phyloP scores from a whole-genome alignment of 768 basidiomycete species.

The Russula brevipes region DNA sequence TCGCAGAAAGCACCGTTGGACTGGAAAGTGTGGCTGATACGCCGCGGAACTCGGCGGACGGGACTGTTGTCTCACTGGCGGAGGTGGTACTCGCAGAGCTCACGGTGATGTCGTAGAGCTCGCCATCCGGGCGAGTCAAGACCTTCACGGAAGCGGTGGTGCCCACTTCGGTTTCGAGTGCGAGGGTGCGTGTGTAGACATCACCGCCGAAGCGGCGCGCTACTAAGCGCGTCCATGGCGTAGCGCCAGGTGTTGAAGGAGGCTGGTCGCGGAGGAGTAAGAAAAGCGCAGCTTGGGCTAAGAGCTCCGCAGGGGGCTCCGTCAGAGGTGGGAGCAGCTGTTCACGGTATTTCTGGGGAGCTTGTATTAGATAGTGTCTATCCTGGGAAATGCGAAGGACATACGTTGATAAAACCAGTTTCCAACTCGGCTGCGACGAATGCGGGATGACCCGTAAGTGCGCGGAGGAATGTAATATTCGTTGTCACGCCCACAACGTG shows the following conservation, averaged over 20 bases:
- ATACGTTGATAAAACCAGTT: constrained; percentile 85
- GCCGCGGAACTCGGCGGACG: constrained; percentile 36
- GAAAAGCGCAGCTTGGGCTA: constrained; percentile 79
- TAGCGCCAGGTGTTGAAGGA: constrained; percentile 27
- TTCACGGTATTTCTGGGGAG: constrained; percentile 67
- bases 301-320: constrained; percentile 53
- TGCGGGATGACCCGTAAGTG: constrained; percentile 67
- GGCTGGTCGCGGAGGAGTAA: constrained; percentile 60
- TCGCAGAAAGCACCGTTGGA: constrained; percentile 48
- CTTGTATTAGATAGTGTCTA: neutral
- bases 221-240: constrained; percentile 66
- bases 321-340: constrained; percentile 70
- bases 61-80: constrained; percentile 7
- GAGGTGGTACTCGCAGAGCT: constrained; percentile 31
- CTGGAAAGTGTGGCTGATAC: constrained; percentile 55
- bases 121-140: constrained; percentile 38
- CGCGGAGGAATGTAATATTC: constrained; percentile 83
- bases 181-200: constrained; percentile 54
- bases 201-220: constrained; percentile 79
- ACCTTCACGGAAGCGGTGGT: constrained; percentile 40
- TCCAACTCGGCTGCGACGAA: constrained; percentile 81
- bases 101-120: constrained; percentile 46
- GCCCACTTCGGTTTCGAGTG: constrained; percentile 53
- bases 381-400: constrained; percentile 18
- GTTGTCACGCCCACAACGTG: constrained; percentile 88